Base-by-base conservation (phyloP, 2,329 filamentous ascomycete species). In the Cercospora canescens region DNA sequence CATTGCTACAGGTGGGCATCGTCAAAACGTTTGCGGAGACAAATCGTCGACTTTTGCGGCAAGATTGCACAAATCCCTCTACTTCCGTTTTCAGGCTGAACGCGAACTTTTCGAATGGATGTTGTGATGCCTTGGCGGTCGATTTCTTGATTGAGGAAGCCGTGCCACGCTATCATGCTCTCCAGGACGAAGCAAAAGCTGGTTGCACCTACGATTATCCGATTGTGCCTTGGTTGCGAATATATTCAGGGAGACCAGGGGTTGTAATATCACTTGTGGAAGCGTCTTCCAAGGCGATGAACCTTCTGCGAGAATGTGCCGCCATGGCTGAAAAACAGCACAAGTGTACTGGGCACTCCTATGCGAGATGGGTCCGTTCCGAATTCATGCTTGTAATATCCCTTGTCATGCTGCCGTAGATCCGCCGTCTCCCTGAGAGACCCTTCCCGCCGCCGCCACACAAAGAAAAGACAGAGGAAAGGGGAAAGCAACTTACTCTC, bases 401-500 rank as follows among this genome's bases (percentile, higher is more conserved):
- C 24, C 45, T n/a, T 50, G 45, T 14, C 12, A 28, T 16, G 24
- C 24, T 26, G 12, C 11, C 24, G 18, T n/a, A 41, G 14, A 7
- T 6, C 32, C 32, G 7, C 16, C n/a, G 2, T 21, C 21, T 26
- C 26, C 2, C 45, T 28, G 11, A 37, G 32, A 58, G 11, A 39
- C 39, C 7, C 21, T 39, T 24, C 21, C 60, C 48, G 12, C 48
- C 21, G 48, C 48, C 34, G 50, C 60, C 32, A 34, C 41, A 9
- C 34, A 60, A 28, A 4, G 24, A 30, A 24, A 56, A 39, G n/a
- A 35, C 32, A 11, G 32, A 60, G 7, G 14, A 39, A 28, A 52
- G 34, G 48, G 50, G 48, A 34, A 21, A 56, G 18, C 14, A 26
- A 54, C 60, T 56, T 56, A 62, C 60, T 41, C 48, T 55, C 48